A percentile compares a stretch with the other conserved stretches of the same genome.
phyloP scores from a whole-genome alignment of 345 rosid genomes.

The Eutrema yunnanense region DNA sequence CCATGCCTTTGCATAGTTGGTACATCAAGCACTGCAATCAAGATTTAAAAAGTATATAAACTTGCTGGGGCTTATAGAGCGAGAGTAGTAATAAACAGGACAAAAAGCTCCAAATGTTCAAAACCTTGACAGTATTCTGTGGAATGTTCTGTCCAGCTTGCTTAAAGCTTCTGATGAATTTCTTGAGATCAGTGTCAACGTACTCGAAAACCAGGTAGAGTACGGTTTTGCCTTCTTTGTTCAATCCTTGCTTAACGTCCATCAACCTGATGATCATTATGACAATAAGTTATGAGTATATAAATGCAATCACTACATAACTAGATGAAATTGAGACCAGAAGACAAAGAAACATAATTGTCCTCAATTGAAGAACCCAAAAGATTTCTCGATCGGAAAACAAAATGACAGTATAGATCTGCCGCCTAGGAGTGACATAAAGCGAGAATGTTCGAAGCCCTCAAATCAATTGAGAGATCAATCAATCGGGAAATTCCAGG shows the following conservation, averaged over 20 bases:
- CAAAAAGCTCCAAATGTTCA: not conserved
- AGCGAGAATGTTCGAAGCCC: not conserved
- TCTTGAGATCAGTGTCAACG: constrained; percentile 92
- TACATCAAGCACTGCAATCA: constrained; percentile 80
- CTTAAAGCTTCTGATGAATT: constrained; percentile 66
- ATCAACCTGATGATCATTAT: constrained; percentile 41
- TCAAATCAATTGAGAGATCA: not conserved
- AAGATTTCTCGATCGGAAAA: not conserved
- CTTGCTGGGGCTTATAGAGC: not conserved
- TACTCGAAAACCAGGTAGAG: constrained; percentile 88
- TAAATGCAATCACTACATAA: not conserved
- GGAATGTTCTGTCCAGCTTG: constrained; percentile 69
- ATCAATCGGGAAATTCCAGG: not conserved
- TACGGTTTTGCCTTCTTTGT: constrained; percentile 86
- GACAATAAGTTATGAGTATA: not conserved
- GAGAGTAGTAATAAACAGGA: not conserved
- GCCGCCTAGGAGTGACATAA: not conserved
- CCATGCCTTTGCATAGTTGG: constrained; percentile 94
- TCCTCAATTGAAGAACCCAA: not conserved
- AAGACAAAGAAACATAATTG: not conserved
- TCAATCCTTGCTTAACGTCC: constrained; percentile 92
- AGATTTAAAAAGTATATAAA: not conserved
- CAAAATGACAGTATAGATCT: not conserved
- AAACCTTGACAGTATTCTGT: constrained; percentile 54
- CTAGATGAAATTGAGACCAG: not conserved